Base-by-base conservation (phyloP, 2,329 filamentous ascomycete genomes). In the Cadophora sp. region DNA sequence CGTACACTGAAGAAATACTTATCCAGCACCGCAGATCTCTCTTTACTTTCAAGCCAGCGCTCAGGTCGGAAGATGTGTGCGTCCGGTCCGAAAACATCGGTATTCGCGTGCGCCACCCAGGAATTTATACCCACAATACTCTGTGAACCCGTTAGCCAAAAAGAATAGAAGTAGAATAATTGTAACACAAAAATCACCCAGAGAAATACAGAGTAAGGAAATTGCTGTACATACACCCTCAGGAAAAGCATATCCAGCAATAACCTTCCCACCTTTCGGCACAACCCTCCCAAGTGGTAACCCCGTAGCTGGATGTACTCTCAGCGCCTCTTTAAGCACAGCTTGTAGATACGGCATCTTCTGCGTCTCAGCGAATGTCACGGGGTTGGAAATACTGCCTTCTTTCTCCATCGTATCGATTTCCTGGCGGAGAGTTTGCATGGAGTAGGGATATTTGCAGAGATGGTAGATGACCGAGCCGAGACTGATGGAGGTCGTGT, bases 311-410 rank as follows among this genome's bases (percentile, higher is more conserved):
- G 83, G 80, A 58, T 84, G 81, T 20, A 65, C 43, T 20, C 62
- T 50, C 43, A 65, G 24, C 20, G 27, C 81, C 72, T 87, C 85
- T 61, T 85, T 85, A 47, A 87, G 81, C 3, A 83, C 80, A 0
- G 84, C 84, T 66, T 86, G 81, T 18, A 87, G 77, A 67, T 86
- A 88, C 0, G 82, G 83, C 72, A 84, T 73, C n/a, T 77, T 76
- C 41, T 78, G 79, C 3, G 68, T 78, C 69, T 80, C 78, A 1
- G 24, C 30, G 27, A 65, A 65, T 3, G 62, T 59, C 2, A 60
- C 39, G 74, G 72, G 73, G 16, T 72, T 69, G 20, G 77, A 70
- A 14, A 72, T 59, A 18, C 47, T 48, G 11, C 66, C 67, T 27
- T 60, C 59, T 4, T 20, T 24, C 5, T 50, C 36, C 14, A 62